A percentile compares a stretch with the other conserved stretches of the same genome.
Conservation (phyloP, 768 basidiomycete species). For the Gloeophyllum trabeum region DNA sequence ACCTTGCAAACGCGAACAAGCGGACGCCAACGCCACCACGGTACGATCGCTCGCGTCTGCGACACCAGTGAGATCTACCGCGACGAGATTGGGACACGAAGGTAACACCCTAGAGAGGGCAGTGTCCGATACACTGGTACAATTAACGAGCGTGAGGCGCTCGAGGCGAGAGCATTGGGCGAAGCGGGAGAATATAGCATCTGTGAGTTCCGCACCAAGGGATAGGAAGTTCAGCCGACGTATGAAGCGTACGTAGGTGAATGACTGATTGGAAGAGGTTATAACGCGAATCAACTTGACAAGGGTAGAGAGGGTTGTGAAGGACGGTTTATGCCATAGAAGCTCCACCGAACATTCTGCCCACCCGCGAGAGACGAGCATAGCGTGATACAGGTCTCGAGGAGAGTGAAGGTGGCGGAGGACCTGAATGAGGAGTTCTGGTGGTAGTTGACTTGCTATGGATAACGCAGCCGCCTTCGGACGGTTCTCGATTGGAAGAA, state of each 20-base stretch:
- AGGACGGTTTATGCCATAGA: conserved; percentile 84
- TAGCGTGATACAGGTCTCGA: conserved; percentile 59
- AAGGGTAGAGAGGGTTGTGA: conserved; percentile 59
- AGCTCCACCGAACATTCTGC: conserved; percentile 94
- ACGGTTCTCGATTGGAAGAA: conserved; percentile 4
- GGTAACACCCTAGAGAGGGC: conserved; percentile 56
- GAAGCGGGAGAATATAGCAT: conserved; percentile 64
- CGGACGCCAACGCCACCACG: conserved; percentile 56
- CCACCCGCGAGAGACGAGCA: conserved; percentile 85
- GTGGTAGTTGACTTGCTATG: conserved; percentile 63
- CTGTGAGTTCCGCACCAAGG: conserved; percentile 56
- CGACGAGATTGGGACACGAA: conserved; percentile 65
- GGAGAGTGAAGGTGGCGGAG: conserved; percentile 72
- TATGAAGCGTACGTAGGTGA: conserved; percentile 81
- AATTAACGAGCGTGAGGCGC: conserved; percentile 80
- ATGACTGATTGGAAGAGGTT: conserved; percentile 52
- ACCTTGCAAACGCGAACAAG: conserved; percentile 75
- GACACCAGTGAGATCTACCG: conserved; percentile 77
- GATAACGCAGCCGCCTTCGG: conserved; percentile 17
- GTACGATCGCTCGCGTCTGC: conserved; percentile 57
- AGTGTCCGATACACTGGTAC: conserved; percentile 52
- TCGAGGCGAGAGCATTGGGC: conserved; percentile 72
- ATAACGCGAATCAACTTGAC: conserved; percentile 72
- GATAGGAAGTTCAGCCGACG: conserved; percentile 84
- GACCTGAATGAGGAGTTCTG: conserved; percentile 89